Evolutionary conservation across 2,329 filamentous ascomycete genomes (phyloP).

Genomic region (Colletotrichum sp.): DNA sequence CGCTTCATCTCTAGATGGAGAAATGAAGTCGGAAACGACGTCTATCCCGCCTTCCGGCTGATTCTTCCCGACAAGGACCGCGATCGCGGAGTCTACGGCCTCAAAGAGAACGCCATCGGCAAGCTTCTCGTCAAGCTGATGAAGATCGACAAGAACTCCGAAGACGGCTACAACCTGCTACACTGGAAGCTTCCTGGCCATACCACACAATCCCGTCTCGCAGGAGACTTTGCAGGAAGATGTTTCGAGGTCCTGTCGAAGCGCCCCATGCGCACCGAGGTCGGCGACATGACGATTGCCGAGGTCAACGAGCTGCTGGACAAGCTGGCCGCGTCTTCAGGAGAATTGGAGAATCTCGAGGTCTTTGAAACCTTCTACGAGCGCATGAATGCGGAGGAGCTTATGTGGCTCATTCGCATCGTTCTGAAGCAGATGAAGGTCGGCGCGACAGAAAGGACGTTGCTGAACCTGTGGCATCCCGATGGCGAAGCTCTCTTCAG

Average conservation of each 20-base stretch:
- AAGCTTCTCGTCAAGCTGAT: slow-evolving; percentile 91
- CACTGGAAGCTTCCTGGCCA: slow-evolving; percentile 92
- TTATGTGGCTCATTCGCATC: slow-evolving; percentile 94
- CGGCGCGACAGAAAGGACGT: slow-evolving; percentile 84
- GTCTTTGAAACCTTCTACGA: slow-evolving; percentile 87
- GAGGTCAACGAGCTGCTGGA: slow-evolving; percentile 91
- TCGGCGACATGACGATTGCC: slow-evolving; percentile 82
- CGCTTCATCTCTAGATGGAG: slow-evolving; percentile 89
- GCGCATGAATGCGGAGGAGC: slow-evolving; percentile 89
- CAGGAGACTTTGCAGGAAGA: slow-evolving; percentile 90
- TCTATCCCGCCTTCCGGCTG: slow-evolving; percentile 90
- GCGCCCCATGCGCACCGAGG: slow-evolving; percentile 74
- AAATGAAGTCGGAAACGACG: slow-evolving; percentile 85
- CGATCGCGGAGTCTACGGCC: slow-evolving; percentile 88
- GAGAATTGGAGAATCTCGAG: slow-evolving; percentile 83
- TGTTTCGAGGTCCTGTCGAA: slow-evolving; percentile 89
- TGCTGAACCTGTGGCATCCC: slow-evolving; percentile 83
- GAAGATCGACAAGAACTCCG: slow-evolving; percentile 89
- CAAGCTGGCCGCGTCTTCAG: slow-evolving; percentile 73
- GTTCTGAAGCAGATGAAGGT: slow-evolving; percentile 80
- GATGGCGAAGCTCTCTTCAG: slow-evolving; percentile 82
- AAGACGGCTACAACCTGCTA: slow-evolving; percentile 83
- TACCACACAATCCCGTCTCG: slow-evolving; percentile 65
- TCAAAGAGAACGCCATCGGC: slow-evolving; percentile 91
- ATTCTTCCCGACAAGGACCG: slow-evolving; percentile 94